Conservation (phyloP, 345 rosid species). For the Acer yangbiense region DNA sequence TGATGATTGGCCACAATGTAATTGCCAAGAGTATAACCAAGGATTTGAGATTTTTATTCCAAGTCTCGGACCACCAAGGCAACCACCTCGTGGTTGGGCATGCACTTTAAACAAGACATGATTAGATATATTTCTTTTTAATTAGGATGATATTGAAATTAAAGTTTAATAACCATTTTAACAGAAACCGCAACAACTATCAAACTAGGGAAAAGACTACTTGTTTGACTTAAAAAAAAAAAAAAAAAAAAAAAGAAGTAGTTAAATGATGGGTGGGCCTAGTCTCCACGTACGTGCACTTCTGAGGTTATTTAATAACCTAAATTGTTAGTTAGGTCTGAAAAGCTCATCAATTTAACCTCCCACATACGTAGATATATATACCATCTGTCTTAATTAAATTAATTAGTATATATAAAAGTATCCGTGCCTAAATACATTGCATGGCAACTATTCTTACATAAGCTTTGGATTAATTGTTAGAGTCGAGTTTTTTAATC, state of each 20-base stretch:
- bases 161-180: background rate
- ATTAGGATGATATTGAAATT: background rate
- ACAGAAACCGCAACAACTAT: background rate
- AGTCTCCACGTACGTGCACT: constrained; percentile 38
- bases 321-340: constrained; percentile 40
- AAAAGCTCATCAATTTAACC: constrained; percentile 29
- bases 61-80: no score
- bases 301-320: constrained; percentile 1
- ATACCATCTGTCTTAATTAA: no score
- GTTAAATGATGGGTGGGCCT: constrained; percentile 13
- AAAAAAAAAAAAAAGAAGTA: background rate
- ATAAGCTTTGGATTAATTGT: constrained; percentile 3
- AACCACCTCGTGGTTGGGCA: background rate
- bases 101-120: background rate
- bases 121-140: background rate
- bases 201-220: background rate
- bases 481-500: background rate
- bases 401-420: background rate
- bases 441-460: background rate
- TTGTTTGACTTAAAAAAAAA: constrained; percentile 5
- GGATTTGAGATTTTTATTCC: no score
- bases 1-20: no score
- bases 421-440: background rate
- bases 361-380: background rate
- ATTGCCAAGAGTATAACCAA: no score